These are phyloP conservation scores for Allomyces javanicus DNA, from an alignment of 192 early-diverging fungal species.

Conservation along the genomic window DNA sequence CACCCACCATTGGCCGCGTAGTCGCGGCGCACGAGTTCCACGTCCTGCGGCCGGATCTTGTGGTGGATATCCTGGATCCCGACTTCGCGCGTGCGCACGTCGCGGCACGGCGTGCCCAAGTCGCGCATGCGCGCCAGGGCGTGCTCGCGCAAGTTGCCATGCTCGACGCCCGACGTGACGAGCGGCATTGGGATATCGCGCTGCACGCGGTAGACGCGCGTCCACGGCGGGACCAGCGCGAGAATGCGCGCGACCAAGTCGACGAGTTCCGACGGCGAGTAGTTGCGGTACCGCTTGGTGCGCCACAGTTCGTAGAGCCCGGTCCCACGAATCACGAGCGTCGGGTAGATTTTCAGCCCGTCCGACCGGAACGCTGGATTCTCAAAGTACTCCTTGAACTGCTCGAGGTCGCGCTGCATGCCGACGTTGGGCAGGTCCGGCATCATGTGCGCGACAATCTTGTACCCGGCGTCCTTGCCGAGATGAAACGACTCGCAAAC, in stretches of 20 bases:
- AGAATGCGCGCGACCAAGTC: slow-evolving; percentile 89
- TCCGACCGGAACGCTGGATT: slow-evolving; percentile 97
- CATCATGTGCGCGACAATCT: slow-evolving; percentile 99
- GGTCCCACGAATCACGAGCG: slow-evolving; percentile 95
- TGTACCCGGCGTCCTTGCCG: slow-evolving; percentile 96
- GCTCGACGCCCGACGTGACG: slow-evolving; percentile 93
- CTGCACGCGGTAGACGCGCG: slow-evolving; percentile 93
- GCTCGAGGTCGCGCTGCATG: slow-evolving; percentile 97
- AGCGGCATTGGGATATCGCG: slow-evolving; percentile 99
- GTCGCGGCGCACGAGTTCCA: slow-evolving; percentile 91
- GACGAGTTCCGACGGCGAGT: slow-evolving; percentile 85
- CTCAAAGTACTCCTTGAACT: slow-evolving; percentile 96
- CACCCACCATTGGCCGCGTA: slow-evolving; percentile 96
- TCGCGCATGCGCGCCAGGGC: slow-evolving; percentile 92
- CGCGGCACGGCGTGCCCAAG: slow-evolving; percentile 83
- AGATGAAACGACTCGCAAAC: slow-evolving; percentile 96
- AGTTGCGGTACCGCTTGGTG: slow-evolving; percentile 93
- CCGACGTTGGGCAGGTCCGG: slow-evolving; percentile 98
- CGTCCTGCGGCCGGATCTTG: slow-evolving; percentile 81
- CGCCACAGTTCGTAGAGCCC: slow-evolving; percentile 98
- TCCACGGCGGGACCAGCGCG: slow-evolving; percentile 96
- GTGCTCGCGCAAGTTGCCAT: slow-evolving; percentile 90
- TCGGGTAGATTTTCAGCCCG: slow-evolving; percentile 95
- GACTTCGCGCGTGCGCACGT: slow-evolving; percentile 95
- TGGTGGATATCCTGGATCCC: slow-evolving; percentile 96